Base-by-base conservation (phyloP, 1,284 basidiomycete species). In the Marasmius oreades region DNA sequence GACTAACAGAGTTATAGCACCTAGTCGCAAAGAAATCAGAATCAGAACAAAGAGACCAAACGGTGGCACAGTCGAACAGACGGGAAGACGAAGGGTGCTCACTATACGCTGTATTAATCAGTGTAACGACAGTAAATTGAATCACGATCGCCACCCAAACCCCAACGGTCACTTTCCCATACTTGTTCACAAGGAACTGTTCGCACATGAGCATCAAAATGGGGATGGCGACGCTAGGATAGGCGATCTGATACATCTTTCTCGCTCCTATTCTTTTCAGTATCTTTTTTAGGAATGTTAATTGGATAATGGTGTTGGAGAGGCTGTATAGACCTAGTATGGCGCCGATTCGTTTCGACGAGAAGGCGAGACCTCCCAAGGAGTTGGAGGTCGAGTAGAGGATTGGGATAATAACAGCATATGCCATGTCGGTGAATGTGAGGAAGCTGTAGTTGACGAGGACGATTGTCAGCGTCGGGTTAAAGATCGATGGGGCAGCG, bases 351-450 rank as follows among this genome's bases (percentile, higher is more conserved):
- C 50, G 55, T 18, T 61, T 60, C 11, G 67, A 61, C 12, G 56
- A 33, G 53, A 69, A 59, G 1, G 64, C 65, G 6, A 69, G 60
- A 20, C 67, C 67, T 14, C 67, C 67, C 4, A 61, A 37, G 6
- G 58, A 36, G 12, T 64, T 60, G 10, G 67, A 63, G 10, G 64
- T 64, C 16, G 64, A 64, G 50, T 69, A 64, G 50, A 67, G 59
- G 16, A 70, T 58, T 2, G 68, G 67, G n/a, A 64, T 64, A 39
- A 71, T 63, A 5, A 67, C 67, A 11, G 55, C 43, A 42, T 64
- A 63, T 10, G 59, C 61, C 52, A 69, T 70, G 31, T 70, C 69
- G 24, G 66, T 52, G 33, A 71, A 64, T n/a, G 68, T 61, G 16
- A 72, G 57, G 18, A 67, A 56, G 11, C 59, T 56, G 53, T 71